Conservation (phyloP, 768 basidiomycete genomes). For the Lactarius sanguifluus region DNA sequence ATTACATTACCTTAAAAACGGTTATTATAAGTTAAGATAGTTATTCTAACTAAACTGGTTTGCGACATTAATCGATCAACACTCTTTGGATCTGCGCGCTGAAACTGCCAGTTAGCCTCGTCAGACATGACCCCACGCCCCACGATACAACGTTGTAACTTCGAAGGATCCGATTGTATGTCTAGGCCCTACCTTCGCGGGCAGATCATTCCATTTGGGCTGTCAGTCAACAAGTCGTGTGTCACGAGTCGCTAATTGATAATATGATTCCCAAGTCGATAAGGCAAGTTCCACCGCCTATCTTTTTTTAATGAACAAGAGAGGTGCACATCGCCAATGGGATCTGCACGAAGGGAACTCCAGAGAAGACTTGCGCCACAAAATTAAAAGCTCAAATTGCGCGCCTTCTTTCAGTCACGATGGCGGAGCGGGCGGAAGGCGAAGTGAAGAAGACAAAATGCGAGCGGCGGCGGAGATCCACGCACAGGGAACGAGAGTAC, state of each 20-base stretch:
- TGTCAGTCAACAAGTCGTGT: too few relatives aligned
- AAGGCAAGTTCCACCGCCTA: too few relatives aligned
- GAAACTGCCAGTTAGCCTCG: background rate
- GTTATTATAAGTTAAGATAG: too few relatives aligned
- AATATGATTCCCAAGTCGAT: background rate
- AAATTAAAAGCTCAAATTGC: background rate
- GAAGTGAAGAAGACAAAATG: background rate
- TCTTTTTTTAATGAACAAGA: too few relatives aligned
- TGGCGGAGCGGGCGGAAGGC: background rate
- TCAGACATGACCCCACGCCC: background rate
- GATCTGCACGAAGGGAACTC: background rate
- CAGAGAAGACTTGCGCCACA: background rate
- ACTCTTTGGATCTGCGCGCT: background rate
- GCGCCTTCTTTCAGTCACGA: background rate
- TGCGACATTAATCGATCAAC: too few relatives aligned
- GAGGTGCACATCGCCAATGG: too few relatives aligned
- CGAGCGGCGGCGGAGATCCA: background rate
- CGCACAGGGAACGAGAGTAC: background rate
- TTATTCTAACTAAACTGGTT: too few relatives aligned
- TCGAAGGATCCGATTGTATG: background rate
- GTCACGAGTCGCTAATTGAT: too few relatives aligned
- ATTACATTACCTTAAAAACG: too few relatives aligned
- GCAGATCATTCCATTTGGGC: background rate
- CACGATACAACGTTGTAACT: too few relatives aligned
- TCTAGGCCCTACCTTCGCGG: background rate